Evolutionary conservation across 805 yeast species (phyloP).

Genomic region (Ogataea degrootiae): DNA sequence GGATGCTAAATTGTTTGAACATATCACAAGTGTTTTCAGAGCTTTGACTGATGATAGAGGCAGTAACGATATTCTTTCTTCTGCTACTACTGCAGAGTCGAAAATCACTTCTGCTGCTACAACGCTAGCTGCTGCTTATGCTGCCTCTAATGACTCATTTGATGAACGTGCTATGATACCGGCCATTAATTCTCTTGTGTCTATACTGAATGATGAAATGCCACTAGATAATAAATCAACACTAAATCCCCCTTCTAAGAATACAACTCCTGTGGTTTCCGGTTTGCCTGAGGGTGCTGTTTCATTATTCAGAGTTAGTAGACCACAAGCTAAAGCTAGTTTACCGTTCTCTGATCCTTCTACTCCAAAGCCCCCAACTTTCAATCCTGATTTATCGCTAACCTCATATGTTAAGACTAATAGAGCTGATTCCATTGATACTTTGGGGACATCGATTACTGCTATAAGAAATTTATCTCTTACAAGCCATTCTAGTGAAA

Average conservation of each 20-base stretch:
- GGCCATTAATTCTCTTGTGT: conserved; percentile 16
- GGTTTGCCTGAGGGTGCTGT: conserved; percentile 28
- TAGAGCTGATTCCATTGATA: conserved; percentile 1
- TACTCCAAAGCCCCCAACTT: conserved; percentile 15
- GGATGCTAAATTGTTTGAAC: conserved; percentile 8
- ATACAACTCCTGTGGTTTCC: conserved; percentile 21
- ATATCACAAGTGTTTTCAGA: conserved; percentile 12
- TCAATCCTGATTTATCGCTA: conserved; percentile 17
- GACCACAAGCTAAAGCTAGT: conserved; percentile 2
- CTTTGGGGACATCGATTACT: conserved; percentile 7
- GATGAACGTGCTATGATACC: conserved; percentile 16
- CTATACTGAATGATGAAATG: conserved; percentile 10
- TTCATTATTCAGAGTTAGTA: conserved; percentile 24
- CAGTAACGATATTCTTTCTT: conserved; percentile 9
- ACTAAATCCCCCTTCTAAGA: conserved; percentile 12
- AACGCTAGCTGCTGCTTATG: conserved; percentile 35
- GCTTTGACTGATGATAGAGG: conserved; percentile 29
- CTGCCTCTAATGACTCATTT: conserved; percentile 21
- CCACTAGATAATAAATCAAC: background rate
- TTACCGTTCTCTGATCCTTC: background rate
- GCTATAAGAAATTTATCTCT: no score
- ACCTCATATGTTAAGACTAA: conserved; percentile 13
- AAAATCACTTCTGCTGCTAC: conserved; percentile 31
- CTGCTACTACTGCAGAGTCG: conserved; percentile 3
- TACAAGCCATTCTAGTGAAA: no score